Conservation (phyloP, 140 eudicot species). For the Oenanthe javanica region DNA sequence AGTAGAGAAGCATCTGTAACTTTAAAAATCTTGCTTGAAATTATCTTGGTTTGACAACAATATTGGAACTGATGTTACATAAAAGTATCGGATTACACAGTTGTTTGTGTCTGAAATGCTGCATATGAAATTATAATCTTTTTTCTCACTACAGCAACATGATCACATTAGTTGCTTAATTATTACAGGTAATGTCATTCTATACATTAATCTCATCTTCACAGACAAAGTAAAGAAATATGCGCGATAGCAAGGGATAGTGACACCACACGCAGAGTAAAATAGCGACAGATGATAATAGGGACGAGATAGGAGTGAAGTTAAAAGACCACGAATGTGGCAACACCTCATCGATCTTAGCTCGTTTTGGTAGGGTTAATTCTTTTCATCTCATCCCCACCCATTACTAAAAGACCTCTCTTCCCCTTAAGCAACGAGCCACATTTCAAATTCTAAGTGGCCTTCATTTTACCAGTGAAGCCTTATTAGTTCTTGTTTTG, state of each 20-base stretch:
- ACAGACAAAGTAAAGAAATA: neutral
- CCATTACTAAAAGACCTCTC: neutral
- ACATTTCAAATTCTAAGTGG: neutral
- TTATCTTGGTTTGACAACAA: neutral
- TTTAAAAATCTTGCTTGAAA: neutral
- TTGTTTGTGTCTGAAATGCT: neutral
- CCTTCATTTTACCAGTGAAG: neutral
- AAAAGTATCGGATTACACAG: neutral
- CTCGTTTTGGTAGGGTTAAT: conserved; percentile 7
- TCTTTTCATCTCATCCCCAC: neutral
- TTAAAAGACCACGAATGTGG: conserved; percentile 2
- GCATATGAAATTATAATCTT: neutral
- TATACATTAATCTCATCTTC: neutral
- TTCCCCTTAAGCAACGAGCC: neutral
- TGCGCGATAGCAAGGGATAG: neutral
- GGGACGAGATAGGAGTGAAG: neutral
- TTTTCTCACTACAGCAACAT: neutral
- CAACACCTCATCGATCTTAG: neutral
- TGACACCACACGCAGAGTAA: neutral
- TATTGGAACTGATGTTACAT: neutral
- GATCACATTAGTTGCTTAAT: neutral
- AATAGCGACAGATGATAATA: neutral
- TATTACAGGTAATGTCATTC: neutral
- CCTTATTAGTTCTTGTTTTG: neutral
- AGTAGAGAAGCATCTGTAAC: neutral